Conservation (phyloP, 208 protist genomes). For the Wallacemonas sp. region DNA sequence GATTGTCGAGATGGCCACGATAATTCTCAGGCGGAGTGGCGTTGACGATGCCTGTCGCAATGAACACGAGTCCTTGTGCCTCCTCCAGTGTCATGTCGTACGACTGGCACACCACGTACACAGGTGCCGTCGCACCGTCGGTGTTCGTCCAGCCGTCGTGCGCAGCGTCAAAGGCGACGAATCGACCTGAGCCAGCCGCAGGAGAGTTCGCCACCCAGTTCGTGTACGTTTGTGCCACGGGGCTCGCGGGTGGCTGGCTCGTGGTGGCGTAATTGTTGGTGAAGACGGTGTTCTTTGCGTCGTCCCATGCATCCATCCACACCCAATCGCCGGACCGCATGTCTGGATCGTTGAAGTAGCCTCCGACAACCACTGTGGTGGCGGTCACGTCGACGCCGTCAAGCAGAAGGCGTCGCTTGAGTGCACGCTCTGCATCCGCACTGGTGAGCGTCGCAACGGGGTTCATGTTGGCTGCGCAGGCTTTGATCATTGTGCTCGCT, state of each 20-base stretch:
- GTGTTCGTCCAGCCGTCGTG: not conserved
- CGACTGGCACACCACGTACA: not conserved
- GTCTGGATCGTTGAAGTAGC: not conserved
- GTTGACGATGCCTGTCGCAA: not conserved
- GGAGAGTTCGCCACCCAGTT: not conserved
- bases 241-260: not conserved
- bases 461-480: not conserved
- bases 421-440: not conserved
- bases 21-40: not conserved
- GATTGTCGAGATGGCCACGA: not conserved
- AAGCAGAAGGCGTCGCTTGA: slow-evolving; percentile 1
- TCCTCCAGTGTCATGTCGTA: not conserved
- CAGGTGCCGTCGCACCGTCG: not conserved
- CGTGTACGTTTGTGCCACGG: not conserved
- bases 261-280: not conserved
- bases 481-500: not conserved
- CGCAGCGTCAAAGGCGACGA: not conserved
- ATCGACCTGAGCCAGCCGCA: not conserved
- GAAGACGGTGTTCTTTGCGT: not conserved
- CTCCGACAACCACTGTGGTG: not conserved
- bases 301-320: not conserved
- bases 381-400: not conserved
- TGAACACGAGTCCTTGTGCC: not conserved
- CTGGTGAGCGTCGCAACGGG: slow-evolving; percentile 2
- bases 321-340: not conserved